Conservation (phyloP, 306 rosid species). For the Vachellia collinsii region DNA sequence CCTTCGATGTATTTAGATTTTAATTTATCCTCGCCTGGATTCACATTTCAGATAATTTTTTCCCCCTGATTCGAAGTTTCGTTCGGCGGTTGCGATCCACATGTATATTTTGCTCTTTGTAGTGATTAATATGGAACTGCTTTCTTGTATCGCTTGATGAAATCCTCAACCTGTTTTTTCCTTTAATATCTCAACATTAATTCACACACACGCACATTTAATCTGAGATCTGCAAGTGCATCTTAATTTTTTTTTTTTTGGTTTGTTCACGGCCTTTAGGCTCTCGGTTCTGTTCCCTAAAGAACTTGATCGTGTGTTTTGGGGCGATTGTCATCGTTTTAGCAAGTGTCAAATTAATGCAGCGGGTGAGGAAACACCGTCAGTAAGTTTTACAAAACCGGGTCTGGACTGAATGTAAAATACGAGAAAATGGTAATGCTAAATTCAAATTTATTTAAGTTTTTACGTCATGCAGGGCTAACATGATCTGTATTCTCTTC, state of each 20-base stretch:
- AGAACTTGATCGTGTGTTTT: not conserved
- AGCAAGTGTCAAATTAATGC: not conserved
- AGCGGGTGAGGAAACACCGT: not conserved
- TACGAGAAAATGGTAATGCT: not conserved
- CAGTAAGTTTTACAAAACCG: not conserved
- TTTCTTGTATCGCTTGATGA: not conserved
- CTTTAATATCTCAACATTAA: not conserved
- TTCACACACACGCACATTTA: not conserved
- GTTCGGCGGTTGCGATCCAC: not conserved
- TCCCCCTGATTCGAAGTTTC: not conserved
- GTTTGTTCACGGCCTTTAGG: not conserved
- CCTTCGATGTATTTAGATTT: not conserved
- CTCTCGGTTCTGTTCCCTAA: not conserved
- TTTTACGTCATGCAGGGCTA: not conserved
- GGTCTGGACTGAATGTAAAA: not conserved
- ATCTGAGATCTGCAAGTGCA: not conserved
- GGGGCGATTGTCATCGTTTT: not conserved
- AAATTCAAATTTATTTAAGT: not conserved
- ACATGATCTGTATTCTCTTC: not conserved
- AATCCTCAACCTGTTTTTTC: not conserved
- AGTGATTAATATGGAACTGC: not conserved
- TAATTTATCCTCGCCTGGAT: not conserved
- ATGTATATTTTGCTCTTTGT: not conserved
- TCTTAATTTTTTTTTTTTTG: not conserved
- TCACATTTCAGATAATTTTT: not conserved